Conservation (phyloP, 352 stramenopile genomes). For the Phytopythium kandeliae region DNA sequence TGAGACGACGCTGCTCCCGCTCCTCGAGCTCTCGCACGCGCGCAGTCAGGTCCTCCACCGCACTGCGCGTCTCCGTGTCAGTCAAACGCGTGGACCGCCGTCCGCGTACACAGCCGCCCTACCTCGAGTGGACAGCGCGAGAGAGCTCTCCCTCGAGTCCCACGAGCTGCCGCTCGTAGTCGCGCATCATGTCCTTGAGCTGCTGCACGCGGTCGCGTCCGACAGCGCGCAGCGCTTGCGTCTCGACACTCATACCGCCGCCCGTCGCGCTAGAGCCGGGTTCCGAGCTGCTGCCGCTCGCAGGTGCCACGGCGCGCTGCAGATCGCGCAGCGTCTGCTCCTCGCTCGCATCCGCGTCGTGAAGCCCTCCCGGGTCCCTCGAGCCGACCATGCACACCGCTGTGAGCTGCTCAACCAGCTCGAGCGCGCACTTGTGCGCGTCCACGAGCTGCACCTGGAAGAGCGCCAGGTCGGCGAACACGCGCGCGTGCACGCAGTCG, state of each 20-base stretch:
- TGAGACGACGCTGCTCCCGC: background rate
- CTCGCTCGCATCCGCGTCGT: conserved; percentile 13
- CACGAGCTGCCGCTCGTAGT: conserved; percentile 48
- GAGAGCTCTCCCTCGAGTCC: conserved; percentile 44
- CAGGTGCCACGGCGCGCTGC: conserved; percentile 8
- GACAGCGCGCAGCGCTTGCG: conserved; percentile 32
- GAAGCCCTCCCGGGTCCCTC: conserved; percentile 14
- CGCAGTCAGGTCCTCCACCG: background rate
- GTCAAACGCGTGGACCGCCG: background rate
- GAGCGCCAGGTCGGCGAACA: conserved; percentile 45
- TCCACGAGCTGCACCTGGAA: conserved; percentile 51
- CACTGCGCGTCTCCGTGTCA: background rate
- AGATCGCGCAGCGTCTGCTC: conserved; percentile 48
- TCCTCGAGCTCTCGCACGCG: conserved; percentile 5
- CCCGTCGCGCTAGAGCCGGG: background rate
- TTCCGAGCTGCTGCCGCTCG: background rate
- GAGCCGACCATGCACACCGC: conserved; percentile 19
- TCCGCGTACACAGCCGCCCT: background rate
- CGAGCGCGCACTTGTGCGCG: conserved; percentile 42
- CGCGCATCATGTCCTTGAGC: conserved; percentile 26
- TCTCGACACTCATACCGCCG: conserved; percentile 15
- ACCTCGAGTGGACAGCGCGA: conserved; percentile 34
- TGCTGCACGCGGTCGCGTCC: conserved; percentile 35
- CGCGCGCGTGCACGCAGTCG: conserved; percentile 41
- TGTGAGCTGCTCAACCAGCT: conserved; percentile 43